These are phyloP conservation scores for Astragalus membranaceus DNA, from an alignment of 306 rosid species.

Conservation along the genomic window DNA sequence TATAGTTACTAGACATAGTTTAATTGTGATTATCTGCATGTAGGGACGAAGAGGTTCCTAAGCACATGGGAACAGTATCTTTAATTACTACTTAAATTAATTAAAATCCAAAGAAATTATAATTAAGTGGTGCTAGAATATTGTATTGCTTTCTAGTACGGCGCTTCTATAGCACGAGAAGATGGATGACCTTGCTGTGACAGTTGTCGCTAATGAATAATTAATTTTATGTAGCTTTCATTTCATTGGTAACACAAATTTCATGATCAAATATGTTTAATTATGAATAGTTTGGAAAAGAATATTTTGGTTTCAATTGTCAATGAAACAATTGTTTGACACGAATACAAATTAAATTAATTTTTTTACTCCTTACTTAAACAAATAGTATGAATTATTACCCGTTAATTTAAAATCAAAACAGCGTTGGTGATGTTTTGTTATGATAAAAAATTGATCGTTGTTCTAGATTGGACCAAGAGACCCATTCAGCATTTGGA, in stretches of 20 bases:
- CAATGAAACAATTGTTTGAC: background rate
- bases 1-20: conserved; percentile 22
- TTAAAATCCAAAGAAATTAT: conserved; percentile 1
- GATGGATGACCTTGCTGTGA: conserved; percentile 18
- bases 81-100: background rate
- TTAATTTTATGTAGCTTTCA: conserved; percentile 2
- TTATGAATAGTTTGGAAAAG: background rate
- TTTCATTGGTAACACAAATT: background rate
- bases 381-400: too few species aligned
- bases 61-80: conserved; percentile 50
- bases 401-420: too few species aligned
- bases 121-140: background rate
- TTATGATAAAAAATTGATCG: too few species aligned
- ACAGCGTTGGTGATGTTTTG: too few species aligned
- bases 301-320: background rate
- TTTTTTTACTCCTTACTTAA: too few species aligned
- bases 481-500: too few species aligned
- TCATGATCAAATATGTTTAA: background rate
- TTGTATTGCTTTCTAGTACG: background rate
- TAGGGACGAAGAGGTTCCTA: conserved; percentile 32
- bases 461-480: too few species aligned
- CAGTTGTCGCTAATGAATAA: conserved; percentile 10
- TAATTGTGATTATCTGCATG: conserved; percentile 27
- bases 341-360: background rate
- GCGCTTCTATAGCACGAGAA: background rate